Percentiles rank a stretch among this genome's conserved stretches.
Conservation (phyloP, 495 filamentous ascomycete genomes). For the Podospora sp. region DNA sequence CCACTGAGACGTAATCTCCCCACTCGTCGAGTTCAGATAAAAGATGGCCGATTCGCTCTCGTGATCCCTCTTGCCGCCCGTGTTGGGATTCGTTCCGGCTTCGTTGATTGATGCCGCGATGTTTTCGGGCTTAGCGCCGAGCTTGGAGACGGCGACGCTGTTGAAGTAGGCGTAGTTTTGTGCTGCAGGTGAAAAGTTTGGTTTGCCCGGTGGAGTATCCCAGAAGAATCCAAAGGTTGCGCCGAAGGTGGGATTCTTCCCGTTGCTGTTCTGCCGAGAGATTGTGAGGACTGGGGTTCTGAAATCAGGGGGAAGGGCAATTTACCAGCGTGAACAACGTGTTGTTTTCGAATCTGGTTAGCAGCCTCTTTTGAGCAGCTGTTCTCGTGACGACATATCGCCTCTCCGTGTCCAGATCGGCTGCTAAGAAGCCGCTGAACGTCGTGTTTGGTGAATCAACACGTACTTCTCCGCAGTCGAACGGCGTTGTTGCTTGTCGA, state of each 20-base stretch:
- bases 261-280: conserved; percentile 5
- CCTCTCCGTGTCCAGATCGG: conserved; percentile 10
- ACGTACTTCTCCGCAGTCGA: conserved; percentile 12
- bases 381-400: conserved; percentile 15
- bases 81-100: conserved; percentile 9
- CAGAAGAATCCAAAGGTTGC: conserved; percentile 17
- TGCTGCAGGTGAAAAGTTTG: conserved; percentile 8
- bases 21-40: neutral
- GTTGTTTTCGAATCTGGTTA: conserved; percentile 11
- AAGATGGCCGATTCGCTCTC: conserved; percentile 15
- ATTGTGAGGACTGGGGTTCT: neutral
- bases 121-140: conserved; percentile 10
- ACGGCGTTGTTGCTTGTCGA: conserved; percentile 12
- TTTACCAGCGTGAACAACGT: conserved; percentile 11
- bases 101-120: conserved; percentile 15
- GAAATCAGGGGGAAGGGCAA: neutral
- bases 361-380: conserved; percentile 3
- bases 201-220: conserved; percentile 12
- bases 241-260: conserved; percentile 12
- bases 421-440: conserved; percentile 9
- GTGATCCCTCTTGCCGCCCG: conserved; percentile 15
- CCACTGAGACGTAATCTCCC: conserved; percentile 12
- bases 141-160: conserved; percentile 10
- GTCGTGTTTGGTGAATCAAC: conserved; percentile 16
- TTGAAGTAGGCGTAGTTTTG: conserved; percentile 21